Evolutionary conservation across 176 grass and related monocot species (phyloP).

Genomic region (Musa schizocarpa): DNA sequence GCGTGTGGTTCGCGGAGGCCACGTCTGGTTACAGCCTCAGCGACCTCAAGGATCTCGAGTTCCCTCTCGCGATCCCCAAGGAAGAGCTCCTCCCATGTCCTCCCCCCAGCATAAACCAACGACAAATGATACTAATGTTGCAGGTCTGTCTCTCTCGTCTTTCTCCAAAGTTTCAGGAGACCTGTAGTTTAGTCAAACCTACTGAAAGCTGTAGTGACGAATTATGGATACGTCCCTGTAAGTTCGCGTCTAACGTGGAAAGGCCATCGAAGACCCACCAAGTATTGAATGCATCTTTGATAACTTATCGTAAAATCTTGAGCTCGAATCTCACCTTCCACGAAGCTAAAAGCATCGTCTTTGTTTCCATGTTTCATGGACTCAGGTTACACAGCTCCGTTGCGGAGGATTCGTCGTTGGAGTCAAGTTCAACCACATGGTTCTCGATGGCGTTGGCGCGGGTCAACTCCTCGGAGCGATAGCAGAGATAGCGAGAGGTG

Average conservation of each 20-base stretch:
- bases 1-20: constrained; percentile 81
- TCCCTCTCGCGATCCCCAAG: constrained; percentile 70
- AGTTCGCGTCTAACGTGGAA: too few species aligned
- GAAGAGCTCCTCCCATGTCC: constrained; percentile 52
- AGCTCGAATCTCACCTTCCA: not conserved
- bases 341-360: not conserved
- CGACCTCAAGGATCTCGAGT: constrained; percentile 69
- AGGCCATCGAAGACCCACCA: too few species aligned
- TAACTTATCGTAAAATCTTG: too few species aligned
- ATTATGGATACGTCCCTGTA: too few species aligned
- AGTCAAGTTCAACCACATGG: constrained; percentile 16
- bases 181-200: too few species aligned
- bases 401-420: constrained; percentile 26
- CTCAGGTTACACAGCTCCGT: constrained; percentile 26
- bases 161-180: not conserved
- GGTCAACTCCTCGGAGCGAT: constrained; percentile 6
- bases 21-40: constrained; percentile 45
- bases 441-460: constrained; percentile 20
- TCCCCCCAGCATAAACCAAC: constrained; percentile 41
- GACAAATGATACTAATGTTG: constrained; percentile 63
- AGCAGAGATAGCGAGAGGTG: not conserved
- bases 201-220: too few species aligned
- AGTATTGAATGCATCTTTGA: too few species aligned
- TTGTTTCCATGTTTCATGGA: not conserved
- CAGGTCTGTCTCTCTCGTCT: constrained; percentile 30